Base-by-base conservation (phyloP, 257 asterid genomes). In the Fraxinus anomala region DNA sequence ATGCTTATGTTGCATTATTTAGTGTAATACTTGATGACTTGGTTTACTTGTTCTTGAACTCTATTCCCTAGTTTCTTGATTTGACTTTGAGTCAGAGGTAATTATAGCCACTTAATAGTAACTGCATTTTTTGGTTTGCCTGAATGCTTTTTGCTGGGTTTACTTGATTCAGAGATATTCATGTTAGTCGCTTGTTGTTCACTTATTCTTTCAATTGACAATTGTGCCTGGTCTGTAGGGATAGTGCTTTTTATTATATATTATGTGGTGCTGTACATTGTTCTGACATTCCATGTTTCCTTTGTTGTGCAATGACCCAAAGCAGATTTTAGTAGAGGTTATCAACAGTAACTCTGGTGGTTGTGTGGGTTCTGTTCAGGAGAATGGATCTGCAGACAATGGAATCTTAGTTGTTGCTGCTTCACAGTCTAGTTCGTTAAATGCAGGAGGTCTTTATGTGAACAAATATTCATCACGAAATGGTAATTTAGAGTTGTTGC, bases 251-350 rank as follows among this genome's bases (percentile, higher is more conserved):
- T 80, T 70, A 9, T 81, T 6, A 73, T 75, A 31, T 56, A 61
- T 76, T 28, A 54, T 56, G 34, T 77, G 80, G 77, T 77, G 72
- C 70, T 80, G 83, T 70, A 54, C 14, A 36, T 37, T 44, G 24
- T 79, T 86, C 78, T 83, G 73, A 83, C 73, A 80, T 79, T 80
- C 73, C 61, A 23, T 67, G 13, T 77, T 76, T 84, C 28, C 30
- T 76, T 72, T 85, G 30, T 14, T 34, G 4, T 72, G 79, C 80
- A 66, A 81, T 80, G 76, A 16, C 74, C 78, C 68, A 84, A 78
- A 76, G 31, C 94, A 96, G 98, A 93, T 96, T 74, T 85, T 96
- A 88, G 93, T 96, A 73, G 99, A 93, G 90, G 91, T 92, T 71
- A 73, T 83, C 63, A 82, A 79, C 80, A 72, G 80, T 73, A 84